These are phyloP conservation scores for Acacia pycnantha DNA, from an alignment of 331 rosid genomes.

Conservation along the genomic window DNA sequence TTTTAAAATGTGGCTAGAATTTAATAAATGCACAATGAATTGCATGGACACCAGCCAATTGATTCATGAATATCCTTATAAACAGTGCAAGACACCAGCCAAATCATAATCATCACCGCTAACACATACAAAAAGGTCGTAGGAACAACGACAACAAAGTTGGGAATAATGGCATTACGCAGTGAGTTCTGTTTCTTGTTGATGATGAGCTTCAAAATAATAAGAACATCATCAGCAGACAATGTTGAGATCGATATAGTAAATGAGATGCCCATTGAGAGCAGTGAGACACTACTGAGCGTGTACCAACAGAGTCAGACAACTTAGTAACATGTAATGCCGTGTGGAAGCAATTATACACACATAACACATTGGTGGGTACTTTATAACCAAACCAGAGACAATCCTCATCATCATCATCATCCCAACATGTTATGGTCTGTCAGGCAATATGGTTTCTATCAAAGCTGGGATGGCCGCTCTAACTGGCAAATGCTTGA, in stretches of 20 bases:
- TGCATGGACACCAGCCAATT: too few relatives aligned
- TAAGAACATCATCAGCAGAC: background rate
- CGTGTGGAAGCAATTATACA: background rate
- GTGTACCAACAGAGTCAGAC: background rate
- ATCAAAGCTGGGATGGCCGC: too few relatives aligned
- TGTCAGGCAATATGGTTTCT: too few relatives aligned
- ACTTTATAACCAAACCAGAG: background rate
- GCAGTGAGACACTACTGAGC: background rate
- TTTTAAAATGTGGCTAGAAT: too few relatives aligned
- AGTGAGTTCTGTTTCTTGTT: too few relatives aligned
- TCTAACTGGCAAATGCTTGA: background rate
- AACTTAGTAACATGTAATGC: background rate
- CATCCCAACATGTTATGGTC: background rate
- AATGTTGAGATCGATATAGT: background rate
- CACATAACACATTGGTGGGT: background rate
- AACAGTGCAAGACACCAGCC: too few relatives aligned
- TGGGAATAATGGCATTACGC: too few relatives aligned
- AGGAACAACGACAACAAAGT: too few relatives aligned
- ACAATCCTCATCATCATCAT: background rate
- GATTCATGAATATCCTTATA: too few relatives aligned
- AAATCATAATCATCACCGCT: too few relatives aligned
- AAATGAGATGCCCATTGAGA: background rate
- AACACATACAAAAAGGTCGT: too few relatives aligned
- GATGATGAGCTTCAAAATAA: background rate
- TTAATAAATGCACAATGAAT: too few relatives aligned